phyloP scores from a whole-genome alignment of 352 stramenopile species.

The Aphanomyces euteiches region DNA sequence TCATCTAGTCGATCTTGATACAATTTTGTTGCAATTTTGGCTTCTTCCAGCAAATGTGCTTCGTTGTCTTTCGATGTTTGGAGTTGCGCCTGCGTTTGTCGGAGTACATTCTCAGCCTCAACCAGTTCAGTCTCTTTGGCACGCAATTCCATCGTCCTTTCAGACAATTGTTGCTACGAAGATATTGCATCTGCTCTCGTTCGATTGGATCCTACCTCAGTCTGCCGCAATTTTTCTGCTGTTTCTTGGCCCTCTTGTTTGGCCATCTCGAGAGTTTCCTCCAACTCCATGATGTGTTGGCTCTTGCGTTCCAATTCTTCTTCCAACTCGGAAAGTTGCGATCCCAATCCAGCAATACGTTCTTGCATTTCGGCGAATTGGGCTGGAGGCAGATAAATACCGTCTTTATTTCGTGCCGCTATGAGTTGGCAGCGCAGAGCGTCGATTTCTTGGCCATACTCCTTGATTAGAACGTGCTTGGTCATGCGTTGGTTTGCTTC shows the following conservation, averaged over 20 bases:
- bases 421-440: conserved; percentile 71
- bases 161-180: conserved; percentile 22
- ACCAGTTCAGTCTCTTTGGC: conserved; percentile 32
- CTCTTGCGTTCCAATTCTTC: conserved; percentile 74
- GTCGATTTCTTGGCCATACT: conserved; percentile 91
- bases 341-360: conserved; percentile 59
- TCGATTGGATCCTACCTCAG: conserved; percentile 15
- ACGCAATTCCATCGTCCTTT: conserved; percentile 25
- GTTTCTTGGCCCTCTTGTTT: conserved; percentile 47
- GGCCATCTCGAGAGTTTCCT: conserved; percentile 56
- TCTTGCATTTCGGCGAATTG: conserved; percentile 91
- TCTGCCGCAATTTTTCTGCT: conserved; percentile 25
- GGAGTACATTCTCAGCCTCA: conserved; percentile 28
- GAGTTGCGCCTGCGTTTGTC: conserved; percentile 29
- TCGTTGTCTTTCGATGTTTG: conserved; percentile 27
- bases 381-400: conserved; percentile 85
- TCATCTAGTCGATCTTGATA: conserved; percentile 25
- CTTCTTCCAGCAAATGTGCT: conserved; percentile 26
- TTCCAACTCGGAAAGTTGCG: conserved; percentile 73
- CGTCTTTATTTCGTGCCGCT: conserved; percentile 87
- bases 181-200: neutral
- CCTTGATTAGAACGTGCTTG: conserved; percentile 84
- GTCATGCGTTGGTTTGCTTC: conserved; percentile 90
- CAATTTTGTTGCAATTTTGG: conserved; percentile 29
- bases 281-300: conserved; percentile 59